Percentiles rank a stretch among this genome's conserved stretches.
phyloP scores from a whole-genome alignment of 352 stramenopile genomes.

The Thraustotheca clavata region DNA sequence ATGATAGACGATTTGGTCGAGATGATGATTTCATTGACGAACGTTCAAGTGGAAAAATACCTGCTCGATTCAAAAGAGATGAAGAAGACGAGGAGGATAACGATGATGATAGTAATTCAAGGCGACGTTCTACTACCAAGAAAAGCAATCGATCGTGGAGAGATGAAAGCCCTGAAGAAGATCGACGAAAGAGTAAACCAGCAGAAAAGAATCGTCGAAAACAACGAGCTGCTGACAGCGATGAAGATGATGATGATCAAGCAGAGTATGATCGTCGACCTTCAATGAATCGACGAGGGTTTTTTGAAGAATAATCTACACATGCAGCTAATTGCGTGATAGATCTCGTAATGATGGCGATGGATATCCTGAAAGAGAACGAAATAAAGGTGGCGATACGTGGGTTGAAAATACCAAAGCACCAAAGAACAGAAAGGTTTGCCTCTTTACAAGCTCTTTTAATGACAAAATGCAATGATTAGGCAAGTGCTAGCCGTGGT shows the following conservation, averaged over 20 bases:
- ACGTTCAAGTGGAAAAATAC: not conserved
- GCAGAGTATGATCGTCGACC: constrained; percentile 34
- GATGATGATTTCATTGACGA: constrained; percentile 41
- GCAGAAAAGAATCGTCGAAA: constrained; percentile 8
- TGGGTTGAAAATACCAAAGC: constrained; percentile 17
- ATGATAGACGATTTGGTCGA: constrained; percentile 53
- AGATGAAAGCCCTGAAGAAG: constrained; percentile 17
- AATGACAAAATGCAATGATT: no score
- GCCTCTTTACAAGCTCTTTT: not conserved
- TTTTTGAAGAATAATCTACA: constrained; percentile 25
- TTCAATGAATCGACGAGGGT: not conserved
- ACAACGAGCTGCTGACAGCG: constrained; percentile 23
- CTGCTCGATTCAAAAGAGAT: constrained; percentile 4
- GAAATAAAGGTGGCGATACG: constrained; percentile 11
- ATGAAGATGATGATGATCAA: constrained; percentile 47
- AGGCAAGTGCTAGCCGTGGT: not conserved
- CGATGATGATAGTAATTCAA: constrained; percentile 33
- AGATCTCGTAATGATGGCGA: constrained; percentile 26
- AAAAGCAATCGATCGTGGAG: constrained; percentile 18
- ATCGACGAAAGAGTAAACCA: not conserved
- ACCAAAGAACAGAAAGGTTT: not conserved
- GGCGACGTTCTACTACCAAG: constrained; percentile 22
- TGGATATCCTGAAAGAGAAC: not conserved
- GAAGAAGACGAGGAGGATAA: constrained; percentile 46
- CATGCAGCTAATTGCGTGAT: constrained; percentile 27